Conservation (phyloP, 2,329 filamentous ascomycete genomes). For the Phyllosticta ampelicida region DNA sequence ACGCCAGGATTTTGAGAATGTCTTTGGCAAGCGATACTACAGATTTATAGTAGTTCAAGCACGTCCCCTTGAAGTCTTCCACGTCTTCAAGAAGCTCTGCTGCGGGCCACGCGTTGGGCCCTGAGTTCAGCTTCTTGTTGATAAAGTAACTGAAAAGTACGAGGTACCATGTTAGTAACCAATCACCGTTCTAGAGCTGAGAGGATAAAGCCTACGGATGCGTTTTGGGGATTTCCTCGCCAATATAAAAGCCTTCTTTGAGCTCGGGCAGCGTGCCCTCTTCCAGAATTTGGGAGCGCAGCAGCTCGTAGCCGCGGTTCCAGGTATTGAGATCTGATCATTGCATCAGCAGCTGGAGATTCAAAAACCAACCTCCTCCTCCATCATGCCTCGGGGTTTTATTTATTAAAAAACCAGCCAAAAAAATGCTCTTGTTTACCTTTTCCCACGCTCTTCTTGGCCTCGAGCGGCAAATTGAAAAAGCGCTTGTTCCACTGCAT, state of each 20-base stretch:
- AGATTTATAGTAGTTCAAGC: constrained; percentile 29
- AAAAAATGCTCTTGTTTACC: constrained; percentile 13
- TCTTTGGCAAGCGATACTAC: constrained; percentile 31
- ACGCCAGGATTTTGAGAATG: constrained; percentile 31
- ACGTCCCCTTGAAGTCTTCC: constrained; percentile 27
- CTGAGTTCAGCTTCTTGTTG: constrained; percentile 28
- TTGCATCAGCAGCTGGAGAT: not conserved
- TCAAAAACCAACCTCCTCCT: too few species aligned
- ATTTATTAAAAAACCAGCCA: too few species aligned
- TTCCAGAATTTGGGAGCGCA: constrained; percentile 34
- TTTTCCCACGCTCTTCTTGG: constrained; percentile 33
- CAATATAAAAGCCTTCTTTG: constrained; percentile 36
- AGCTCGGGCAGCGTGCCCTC: constrained; percentile 32
- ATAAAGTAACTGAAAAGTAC: too few species aligned
- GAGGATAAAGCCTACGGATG: too few species aligned
- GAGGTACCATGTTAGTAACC: too few species aligned
- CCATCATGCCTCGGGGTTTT: too few species aligned
- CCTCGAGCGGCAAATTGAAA: constrained; percentile 30
- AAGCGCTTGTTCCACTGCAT: constrained; percentile 31
- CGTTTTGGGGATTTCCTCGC: constrained; percentile 29
- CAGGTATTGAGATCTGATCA: constrained; percentile 26
- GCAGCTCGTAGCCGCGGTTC: constrained; percentile 35
- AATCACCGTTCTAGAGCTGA: too few species aligned
- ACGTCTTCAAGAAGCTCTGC: constrained; percentile 9
- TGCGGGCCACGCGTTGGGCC: constrained; percentile 33